These are phyloP conservation scores for Calonectria ilicicola DNA, from an alignment of 2,329 filamentous ascomycete genomes.

Conservation along the genomic window DNA sequence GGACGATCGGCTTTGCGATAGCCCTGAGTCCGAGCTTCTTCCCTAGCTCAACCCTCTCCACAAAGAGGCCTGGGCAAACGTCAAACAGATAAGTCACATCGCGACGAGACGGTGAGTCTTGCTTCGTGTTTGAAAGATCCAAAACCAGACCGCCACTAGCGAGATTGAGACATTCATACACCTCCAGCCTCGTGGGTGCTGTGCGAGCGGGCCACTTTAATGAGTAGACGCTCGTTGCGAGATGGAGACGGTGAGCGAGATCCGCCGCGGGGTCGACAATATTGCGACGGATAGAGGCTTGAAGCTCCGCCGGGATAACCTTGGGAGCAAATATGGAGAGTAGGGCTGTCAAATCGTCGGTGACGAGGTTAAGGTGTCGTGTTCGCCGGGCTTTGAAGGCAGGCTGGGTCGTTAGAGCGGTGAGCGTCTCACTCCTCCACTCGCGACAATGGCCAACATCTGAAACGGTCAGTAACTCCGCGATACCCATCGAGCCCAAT, in stretches of 20 bases:
- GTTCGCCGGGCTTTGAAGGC: conserved; percentile 46
- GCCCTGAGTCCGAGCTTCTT: conserved; percentile 48
- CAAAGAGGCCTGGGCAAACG: conserved; percentile 51
- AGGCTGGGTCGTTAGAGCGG: conserved; percentile 47
- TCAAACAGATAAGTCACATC: conserved; percentile 52
- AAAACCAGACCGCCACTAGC: conserved; percentile 46
- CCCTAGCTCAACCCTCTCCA: conserved; percentile 49
- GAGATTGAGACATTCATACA: conserved; percentile 52
- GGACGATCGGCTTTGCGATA: conserved; percentile 49
- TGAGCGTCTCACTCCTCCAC: conserved; percentile 53
- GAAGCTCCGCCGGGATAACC: conserved; percentile 43
- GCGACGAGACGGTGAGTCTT: conserved; percentile 43
- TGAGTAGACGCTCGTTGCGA: conserved; percentile 49
- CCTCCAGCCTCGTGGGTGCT: conserved; percentile 50
- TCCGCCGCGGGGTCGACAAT: conserved; percentile 52
- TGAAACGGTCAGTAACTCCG: conserved; percentile 24
- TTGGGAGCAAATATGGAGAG: conserved; percentile 47
- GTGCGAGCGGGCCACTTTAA: conserved; percentile 53
- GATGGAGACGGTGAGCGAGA: conserved; percentile 51
- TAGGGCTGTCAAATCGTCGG: conserved; percentile 49
- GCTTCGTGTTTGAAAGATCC: conserved; percentile 45
- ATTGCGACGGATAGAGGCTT: conserved; percentile 46
- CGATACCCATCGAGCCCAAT: neutral
- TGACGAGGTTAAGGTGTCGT: conserved; percentile 44
- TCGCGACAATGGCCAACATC: conserved; percentile 50